Evolutionary conservation across 352 stramenopile genomes (phyloP), one percentile per base, ranked within the genome.

Genomic region (Globisporangium polare): DNA sequence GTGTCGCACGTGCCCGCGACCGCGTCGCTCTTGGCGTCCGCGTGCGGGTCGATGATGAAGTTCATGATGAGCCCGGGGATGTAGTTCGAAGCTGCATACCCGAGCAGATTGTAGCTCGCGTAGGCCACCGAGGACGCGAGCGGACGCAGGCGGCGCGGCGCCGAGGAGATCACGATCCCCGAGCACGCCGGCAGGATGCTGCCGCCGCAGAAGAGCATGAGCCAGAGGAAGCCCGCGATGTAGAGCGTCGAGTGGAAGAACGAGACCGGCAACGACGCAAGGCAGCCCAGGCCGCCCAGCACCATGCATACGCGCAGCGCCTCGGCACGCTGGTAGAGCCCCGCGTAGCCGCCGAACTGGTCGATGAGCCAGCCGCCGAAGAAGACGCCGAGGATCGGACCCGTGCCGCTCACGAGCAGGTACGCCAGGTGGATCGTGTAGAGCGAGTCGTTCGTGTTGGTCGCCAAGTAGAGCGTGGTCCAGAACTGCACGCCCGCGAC

Each of bases 341-440:
- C 81, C 18, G 82, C 80, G 55, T 94, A 94, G 26, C 85, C 85
- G 17, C 85, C 85, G 39, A 81, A 86, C 39, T 83, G 74, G 62
- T 94, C 85, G 58, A 94, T 90, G 52, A 91, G 78, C 77, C 82
- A 91, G 27, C 85, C 85, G 51, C 85, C 85, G 43, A 94, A 94
- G 62, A 94, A 91, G n/a, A 94, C 81, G 46, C 85, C 85, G 50
- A 91, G 74, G 60, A 94, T 89, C 27, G 85, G 85, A 0, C 85
- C 85, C 5, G 85, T 91, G 49, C 83, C 85, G 42, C 72, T 87
- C 29, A 92, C 83, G 46, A 94, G 45, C 10, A 94, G 65, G 60
- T 92, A 94, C 33, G 83, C 59, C 39, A 79, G 53, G 57, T 94
- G 84, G 65, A 94, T 92, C 53, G 82, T 62, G 72, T 90, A 90